Evolutionary conservation across 2,329 filamentous ascomycete genomes (phyloP), one percentile per base, ranked within the genome.

Genomic region (Talaromyces sp.): DNA sequence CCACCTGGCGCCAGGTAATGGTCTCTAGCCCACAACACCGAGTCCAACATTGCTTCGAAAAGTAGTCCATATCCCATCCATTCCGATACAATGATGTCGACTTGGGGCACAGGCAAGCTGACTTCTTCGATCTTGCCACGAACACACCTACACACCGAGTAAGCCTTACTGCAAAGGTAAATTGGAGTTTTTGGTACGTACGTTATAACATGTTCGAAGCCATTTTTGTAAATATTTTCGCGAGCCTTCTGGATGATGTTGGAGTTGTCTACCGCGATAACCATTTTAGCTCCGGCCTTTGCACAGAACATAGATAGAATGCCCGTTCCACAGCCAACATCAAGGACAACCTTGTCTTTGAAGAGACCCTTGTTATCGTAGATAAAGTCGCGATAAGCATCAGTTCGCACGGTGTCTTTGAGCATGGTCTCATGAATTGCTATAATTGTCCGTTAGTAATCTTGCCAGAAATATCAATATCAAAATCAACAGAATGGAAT

Each of bases 41-140:
- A 96, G 69, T 95, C 92, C 31, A 98, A 87, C 93, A 98, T 98
- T 64, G 93, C 92, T 79, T 98, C 93, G 77, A 96, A 98, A 5
- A 97, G 85, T 19, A 97, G 85, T 69, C 89, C 91, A 76, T 98
- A 98, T 34, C 93, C 93, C 93, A 98, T 98, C 93, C 93, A 98
- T 78, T 98, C 93, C 67, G 91, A 96, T 67, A 98, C 89, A 74
- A 98, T 97, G 73, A 98, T 90, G 79, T 98, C 94, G 54, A 97
- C 93, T 73, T 93, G 83, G 63, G 88, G 83, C 7, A 94, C 89
- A 1, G 91, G 93, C 25, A 93, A 84, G 65, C 80, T 83, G 64
- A 96, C 91, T 70, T 97, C 93, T 77, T 98, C 94, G 67, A 97
- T 91, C 73, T 92, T 91, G 43, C 94, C 93, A 69, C 89, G 87